These are phyloP conservation scores for Exophiala alcalophila DNA, from an alignment of 2,329 filamentous ascomycete species.

Conservation along the genomic window DNA sequence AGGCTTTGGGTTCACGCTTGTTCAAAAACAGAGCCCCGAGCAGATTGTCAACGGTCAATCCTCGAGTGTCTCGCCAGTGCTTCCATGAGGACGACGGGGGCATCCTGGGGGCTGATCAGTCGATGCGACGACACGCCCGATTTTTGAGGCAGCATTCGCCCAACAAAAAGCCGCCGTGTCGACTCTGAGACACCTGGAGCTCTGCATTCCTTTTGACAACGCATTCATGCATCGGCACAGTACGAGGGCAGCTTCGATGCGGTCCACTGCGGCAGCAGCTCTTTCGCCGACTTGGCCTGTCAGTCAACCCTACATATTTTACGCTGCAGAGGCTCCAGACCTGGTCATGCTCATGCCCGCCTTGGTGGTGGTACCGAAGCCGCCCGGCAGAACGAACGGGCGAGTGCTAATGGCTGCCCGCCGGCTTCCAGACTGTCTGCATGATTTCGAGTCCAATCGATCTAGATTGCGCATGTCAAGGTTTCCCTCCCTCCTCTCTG, in stretches of 20 bases:
- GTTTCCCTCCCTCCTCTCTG: slow-evolving; percentile 1
- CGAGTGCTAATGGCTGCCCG: slow-evolving; percentile 1
- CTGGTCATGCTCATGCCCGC: slow-evolving; percentile 1
- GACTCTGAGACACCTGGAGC: slow-evolving; percentile 4
- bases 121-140: slow-evolving; percentile 3
- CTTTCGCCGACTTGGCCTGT: slow-evolving; percentile 4
- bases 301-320: slow-evolving; percentile 13
- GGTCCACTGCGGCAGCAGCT: slow-evolving; percentile 8
- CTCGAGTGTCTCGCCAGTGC: slow-evolving; percentile 1
- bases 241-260: slow-evolving; percentile 15
- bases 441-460: slow-evolving; percentile 6
- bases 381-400: slow-evolving; percentile 6
- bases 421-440: no score
- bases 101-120: no score
- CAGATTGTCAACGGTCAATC: background rate
- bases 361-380: slow-evolving; percentile 11
- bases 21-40: no score
- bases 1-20: background rate
- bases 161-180: slow-evolving; percentile 13
- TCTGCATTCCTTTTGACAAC: slow-evolving; percentile 17
- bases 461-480: slow-evolving; percentile 19
- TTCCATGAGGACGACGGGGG: no score
- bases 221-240: slow-evolving; percentile 21
- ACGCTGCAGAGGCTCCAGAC: no score
- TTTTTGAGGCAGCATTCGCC: slow-evolving; percentile 2